Evolutionary conservation across 1,284 basidiomycete genomes (phyloP).

Genomic region (Thecaphora thlaspeos): DNA sequence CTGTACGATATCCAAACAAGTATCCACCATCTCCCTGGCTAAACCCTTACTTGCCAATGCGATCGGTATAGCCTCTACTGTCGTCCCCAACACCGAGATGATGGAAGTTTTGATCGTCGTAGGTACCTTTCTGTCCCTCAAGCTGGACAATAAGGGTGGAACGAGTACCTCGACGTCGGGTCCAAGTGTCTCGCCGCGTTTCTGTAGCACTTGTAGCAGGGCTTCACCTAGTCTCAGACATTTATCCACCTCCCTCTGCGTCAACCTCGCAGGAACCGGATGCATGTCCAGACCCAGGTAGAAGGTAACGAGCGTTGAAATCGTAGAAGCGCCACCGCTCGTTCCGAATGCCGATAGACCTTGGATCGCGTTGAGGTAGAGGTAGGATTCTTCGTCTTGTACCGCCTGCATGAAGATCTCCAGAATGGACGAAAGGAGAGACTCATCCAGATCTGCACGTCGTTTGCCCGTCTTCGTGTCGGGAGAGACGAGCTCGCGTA

Average conservation of each 20-base stretch:
- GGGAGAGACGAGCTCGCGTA: constrained; percentile 46
- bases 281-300: constrained; percentile 40
- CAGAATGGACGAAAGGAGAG: constrained; percentile 74
- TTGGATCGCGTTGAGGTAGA: constrained; percentile 89
- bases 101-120: constrained; percentile 48
- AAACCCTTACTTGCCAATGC: constrained; percentile 32
- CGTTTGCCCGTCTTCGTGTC: constrained; percentile 8
- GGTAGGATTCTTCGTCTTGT: constrained; percentile 90
- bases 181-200: constrained; percentile 71
- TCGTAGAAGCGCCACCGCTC: constrained; percentile 24
- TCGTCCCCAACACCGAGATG: constrained; percentile 49
- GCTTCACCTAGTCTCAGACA: constrained; percentile 85
- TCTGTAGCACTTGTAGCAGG: constrained; percentile 73
- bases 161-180: constrained; percentile 60
- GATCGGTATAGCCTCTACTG: constrained; percentile 45
- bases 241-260: constrained; percentile 70
- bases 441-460: constrained; percentile 36
- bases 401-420: constrained; percentile 82
- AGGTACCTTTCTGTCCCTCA: constrained; percentile 39
- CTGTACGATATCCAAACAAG: constrained; percentile 41
- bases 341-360: constrained; percentile 68
- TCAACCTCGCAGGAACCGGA: constrained; percentile 3
- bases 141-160: constrained; percentile 33
- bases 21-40: constrained; percentile 21
- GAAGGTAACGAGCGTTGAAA: constrained; percentile 32